Percentiles rank a stretch among this genome's conserved stretches.
These are phyloP conservation scores for Cynanchum wilfordii DNA, from an alignment of 257 asterid species.

Conservation along the genomic window DNA sequence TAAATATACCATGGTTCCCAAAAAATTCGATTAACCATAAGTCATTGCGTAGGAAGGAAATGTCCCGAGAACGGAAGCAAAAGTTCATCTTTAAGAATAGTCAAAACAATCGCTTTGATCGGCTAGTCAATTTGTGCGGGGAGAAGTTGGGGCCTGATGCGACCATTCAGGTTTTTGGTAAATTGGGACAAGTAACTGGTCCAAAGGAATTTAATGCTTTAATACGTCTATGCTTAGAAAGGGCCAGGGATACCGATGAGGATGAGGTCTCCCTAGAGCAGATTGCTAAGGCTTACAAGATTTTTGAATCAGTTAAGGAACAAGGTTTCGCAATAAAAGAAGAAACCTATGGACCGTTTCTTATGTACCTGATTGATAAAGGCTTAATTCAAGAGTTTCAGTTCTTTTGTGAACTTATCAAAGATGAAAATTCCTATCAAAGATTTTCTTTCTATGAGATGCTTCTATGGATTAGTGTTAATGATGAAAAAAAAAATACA, in stretches of 20 bases:
- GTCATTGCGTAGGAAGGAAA: constrained; percentile 45
- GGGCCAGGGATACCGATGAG: constrained; percentile 58
- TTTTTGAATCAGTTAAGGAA: constrained; percentile 48
- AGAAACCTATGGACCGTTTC: constrained; percentile 55
- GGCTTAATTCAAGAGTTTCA: constrained; percentile 70
- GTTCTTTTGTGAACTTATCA: constrained; percentile 53
- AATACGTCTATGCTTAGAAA: constrained; percentile 44
- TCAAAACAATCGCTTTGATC: constrained; percentile 27
- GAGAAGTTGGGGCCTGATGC: constrained; percentile 49
- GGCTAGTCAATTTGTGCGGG: constrained; percentile 46
- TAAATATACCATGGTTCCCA: constrained; percentile 42
- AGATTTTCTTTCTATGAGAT: constrained; percentile 77
- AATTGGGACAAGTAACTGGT: constrained; percentile 55
- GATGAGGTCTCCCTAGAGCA: constrained; percentile 51
- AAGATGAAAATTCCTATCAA: constrained; percentile 42
- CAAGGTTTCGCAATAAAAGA: constrained; percentile 61
- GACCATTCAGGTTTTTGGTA: constrained; percentile 47
- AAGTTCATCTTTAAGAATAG: constrained; percentile 38
- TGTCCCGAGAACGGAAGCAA: constrained; percentile 54
- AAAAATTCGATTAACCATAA: constrained; percentile 18
- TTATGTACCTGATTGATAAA: constrained; percentile 58
- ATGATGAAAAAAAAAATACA: constrained; percentile 51
- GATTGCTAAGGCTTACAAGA: constrained; percentile 50
- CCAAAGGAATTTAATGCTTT: constrained; percentile 52
- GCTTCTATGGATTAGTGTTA: constrained; percentile 56